Evolutionary conservation across 2,329 filamentous ascomycete genomes (phyloP), one percentile per base, ranked within the genome.

Genomic region (Alternaria arbusti): DNA sequence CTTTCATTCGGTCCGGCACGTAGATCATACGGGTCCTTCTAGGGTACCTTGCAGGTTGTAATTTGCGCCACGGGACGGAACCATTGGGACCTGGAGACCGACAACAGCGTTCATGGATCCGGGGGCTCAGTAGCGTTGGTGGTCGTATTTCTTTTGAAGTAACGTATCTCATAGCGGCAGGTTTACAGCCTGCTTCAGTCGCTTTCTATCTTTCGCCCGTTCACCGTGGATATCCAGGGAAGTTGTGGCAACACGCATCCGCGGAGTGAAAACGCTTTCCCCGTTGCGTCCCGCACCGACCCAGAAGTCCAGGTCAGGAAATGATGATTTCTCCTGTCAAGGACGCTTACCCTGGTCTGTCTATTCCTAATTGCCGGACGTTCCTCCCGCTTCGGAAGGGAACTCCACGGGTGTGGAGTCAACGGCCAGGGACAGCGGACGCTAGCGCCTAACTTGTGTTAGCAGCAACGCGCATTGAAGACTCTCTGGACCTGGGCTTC

Each of bases 301-400:
- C 8, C 20, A 32, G 20, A 23, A 32, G 25, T 44, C 44, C n/a
- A 26, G 44, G 46, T 40, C 25, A n/a, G 11, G n/a, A 13, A 49
- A 52, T 57, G 52, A 40, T 25, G n/a, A 43, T 46, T 47, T 44
- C 40, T 56, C 55, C 46, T 57, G 60, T 56, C 50, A 65, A 52
- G 59, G 52, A 51, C 55, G 12, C 25, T 25, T 32, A 32, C 22
- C 52, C 52, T 59, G 54, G 51, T 54, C 56, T 25, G 32, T 51
- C 63, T 51, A 54, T 51, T 54, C 32, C 28, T 26, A 36, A 54
- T 23, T 57, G 60, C 46, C 59, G 59, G 51, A 61, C 50, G 26
- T 59, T 44, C 56, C 54, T 58, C 60, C 59, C 60, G 60, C 46
- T 50, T 45, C 63, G 51, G 63, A 57, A 59, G 56, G 46, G 23